Percentiles rank a stretch among this genome's conserved stretches.
These are phyloP conservation scores for Delitschia confertaspora DNA, from an alignment of 495 filamentous ascomycete species.

Conservation along the genomic window DNA sequence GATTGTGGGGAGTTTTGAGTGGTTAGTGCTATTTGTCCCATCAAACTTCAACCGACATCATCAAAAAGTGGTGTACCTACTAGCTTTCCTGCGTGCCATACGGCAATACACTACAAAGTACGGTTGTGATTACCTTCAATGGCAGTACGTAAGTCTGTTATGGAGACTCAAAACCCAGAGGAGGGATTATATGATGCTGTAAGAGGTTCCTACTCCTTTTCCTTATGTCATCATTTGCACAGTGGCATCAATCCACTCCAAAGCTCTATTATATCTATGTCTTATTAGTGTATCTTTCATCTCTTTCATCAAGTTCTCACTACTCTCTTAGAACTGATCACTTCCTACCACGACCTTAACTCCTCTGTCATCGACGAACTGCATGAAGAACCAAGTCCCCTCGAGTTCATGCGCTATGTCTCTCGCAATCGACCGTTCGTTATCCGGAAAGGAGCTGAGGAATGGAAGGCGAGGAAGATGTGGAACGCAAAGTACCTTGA, in stretches of 20 bases:
- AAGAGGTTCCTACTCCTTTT: slow-evolving; percentile 21
- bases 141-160: too few species aligned
- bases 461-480: slow-evolving; percentile 49
- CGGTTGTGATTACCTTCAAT: too few species aligned
- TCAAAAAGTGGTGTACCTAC: too few species aligned
- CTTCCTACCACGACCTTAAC: slow-evolving; percentile 62
- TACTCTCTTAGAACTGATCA: slow-evolving; percentile 47
- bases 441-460: slow-evolving; percentile 45
- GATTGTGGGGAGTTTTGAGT: too few species aligned
- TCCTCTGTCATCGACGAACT: slow-evolving; percentile 46
- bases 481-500: slow-evolving; percentile 54
- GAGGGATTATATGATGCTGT: slow-evolving; percentile 26
- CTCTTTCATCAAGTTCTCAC: slow-evolving; percentile 2
- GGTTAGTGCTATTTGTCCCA: too few species aligned
- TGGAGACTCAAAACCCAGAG: too few species aligned
- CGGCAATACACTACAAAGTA: too few species aligned
- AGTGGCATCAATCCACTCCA: not conserved
- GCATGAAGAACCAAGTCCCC: slow-evolving; percentile 51
- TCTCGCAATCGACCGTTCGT: slow-evolving; percentile 61
- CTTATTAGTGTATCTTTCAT: not conserved
- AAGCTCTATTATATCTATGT: not conserved
- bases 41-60: too few species aligned
- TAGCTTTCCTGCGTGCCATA: too few species aligned
- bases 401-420: slow-evolving; percentile 67
- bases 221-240: not conserved